phyloP scores from a whole-genome alignment of 768 basidiomycete genomes.

The Pholiota microspora region DNA sequence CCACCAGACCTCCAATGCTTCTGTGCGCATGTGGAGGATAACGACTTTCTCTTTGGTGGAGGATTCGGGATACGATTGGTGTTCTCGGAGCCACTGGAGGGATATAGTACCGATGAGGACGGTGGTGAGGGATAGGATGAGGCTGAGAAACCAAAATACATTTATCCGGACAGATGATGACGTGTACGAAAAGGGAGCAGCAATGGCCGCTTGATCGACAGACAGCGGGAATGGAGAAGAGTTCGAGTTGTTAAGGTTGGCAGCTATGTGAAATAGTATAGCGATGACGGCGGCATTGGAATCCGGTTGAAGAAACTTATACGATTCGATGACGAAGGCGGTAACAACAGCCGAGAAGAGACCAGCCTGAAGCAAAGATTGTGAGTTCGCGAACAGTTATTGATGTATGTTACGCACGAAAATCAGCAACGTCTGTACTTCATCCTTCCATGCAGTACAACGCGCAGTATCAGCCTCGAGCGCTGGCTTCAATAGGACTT shows the following conservation, averaged over 20 bases:
- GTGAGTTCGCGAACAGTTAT: too few relatives aligned
- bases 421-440: conserved; percentile 20
- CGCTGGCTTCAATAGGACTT: background rate
- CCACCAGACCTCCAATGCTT: conserved; percentile 2
- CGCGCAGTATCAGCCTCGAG: conserved; percentile 5
- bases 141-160: conserved; percentile 8
- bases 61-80: background rate
- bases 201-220: background rate
- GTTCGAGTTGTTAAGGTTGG: background rate
- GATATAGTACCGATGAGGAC: conserved; percentile 7
- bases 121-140: conserved; percentile 6
- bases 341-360: conserved; percentile 1
- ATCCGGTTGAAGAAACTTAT: conserved; percentile 1
- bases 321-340: conserved; percentile 6
- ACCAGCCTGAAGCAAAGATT: background rate
- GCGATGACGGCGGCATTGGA: background rate
- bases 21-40: conserved; percentile 1
- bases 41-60: background rate
- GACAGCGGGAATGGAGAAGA: background rate
- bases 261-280: background rate
- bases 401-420: conserved; percentile 12
- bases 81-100: conserved; percentile 11
- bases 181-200: background rate
- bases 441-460: conserved; percentile 17
- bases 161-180: conserved; percentile 1